A percentile compares a stretch with the other conserved stretches of the same genome.
These are phyloP conservation scores for Heimioporus sp. DNA, from an alignment of 768 basidiomycete species.

Conservation along the genomic window DNA sequence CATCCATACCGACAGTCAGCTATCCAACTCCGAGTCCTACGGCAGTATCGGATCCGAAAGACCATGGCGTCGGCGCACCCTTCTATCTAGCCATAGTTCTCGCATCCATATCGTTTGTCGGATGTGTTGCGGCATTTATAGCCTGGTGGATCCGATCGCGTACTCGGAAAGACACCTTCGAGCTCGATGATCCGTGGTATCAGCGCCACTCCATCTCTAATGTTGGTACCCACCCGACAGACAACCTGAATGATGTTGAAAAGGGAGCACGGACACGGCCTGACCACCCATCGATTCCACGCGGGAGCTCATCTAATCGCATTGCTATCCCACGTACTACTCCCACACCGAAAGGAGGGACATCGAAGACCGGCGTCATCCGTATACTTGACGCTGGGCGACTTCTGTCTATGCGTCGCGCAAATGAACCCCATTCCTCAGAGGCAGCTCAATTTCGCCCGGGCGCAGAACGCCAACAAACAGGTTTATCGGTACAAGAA, in stretches of 20 bases:
- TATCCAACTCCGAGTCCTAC: constrained; percentile 25
- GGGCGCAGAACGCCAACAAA: constrained; percentile 10
- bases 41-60: constrained; percentile 15
- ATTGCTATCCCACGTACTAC: constrained; percentile 17
- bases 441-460: constrained; percentile 9
- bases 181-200: constrained; percentile 31
- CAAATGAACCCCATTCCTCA: constrained; percentile 4
- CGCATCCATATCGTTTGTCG: constrained; percentile 44
- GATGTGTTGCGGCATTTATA: constrained; percentile 44
- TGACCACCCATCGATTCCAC: constrained; percentile 23
- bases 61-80: constrained; percentile 32
- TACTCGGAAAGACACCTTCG: constrained; percentile 34
- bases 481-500: constrained; percentile 26
- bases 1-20: constrained; percentile 22
- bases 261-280: constrained; percentile 15
- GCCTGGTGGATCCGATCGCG: constrained; percentile 49
- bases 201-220: constrained; percentile 24
- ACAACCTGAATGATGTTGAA: background rate
- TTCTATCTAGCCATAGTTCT: constrained; percentile 53
- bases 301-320: constrained; percentile 16
- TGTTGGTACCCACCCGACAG: background rate
- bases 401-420: background rate
- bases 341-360: background rate
- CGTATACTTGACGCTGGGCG: background rate
- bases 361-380: constrained; percentile 3